These are phyloP conservation scores for Yamadazyma atmosphaerica DNA, from an alignment of 1,139 yeast species.

Conservation along the genomic window DNA sequence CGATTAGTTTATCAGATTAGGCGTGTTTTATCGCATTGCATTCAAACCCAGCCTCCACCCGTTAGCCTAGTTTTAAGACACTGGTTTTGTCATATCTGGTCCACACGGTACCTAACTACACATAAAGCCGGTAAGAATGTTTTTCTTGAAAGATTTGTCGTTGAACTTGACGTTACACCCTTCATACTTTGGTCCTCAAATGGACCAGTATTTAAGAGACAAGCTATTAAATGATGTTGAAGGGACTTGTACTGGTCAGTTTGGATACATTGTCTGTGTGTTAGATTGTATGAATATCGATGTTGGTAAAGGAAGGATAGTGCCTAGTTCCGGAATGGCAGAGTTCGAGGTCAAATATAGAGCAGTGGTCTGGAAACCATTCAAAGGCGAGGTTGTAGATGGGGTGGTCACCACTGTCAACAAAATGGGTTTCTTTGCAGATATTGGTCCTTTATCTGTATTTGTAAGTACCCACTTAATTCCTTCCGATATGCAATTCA, in stretches of 20 bases:
- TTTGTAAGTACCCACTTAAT: slow-evolving; percentile 93
- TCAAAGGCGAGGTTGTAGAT: slow-evolving; percentile 97
- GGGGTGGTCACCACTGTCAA: slow-evolving; percentile 93
- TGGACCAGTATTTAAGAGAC: slow-evolving; percentile 89
- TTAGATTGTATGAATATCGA: slow-evolving; percentile 93
- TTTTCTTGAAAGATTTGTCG: slow-evolving; percentile 77
- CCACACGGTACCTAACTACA: too few species aligned
- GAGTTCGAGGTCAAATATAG: slow-evolving; percentile 95
- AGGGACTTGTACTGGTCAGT: slow-evolving; percentile 98
- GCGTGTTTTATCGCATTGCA: slow-evolving; percentile 6
- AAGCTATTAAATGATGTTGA: slow-evolving; percentile 93
- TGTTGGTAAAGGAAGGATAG: slow-evolving; percentile 90
- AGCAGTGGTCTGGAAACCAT: slow-evolving; percentile 98
- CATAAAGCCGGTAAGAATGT: too few species aligned
- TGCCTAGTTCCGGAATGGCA: slow-evolving; percentile 90
- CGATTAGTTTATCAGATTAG: too few species aligned
- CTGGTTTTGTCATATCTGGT: too few species aligned
- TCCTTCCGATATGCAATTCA: slow-evolving; percentile 91
- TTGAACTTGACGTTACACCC: slow-evolving; percentile 93
- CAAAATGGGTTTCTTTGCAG: slow-evolving; percentile 96
- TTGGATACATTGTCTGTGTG: slow-evolving; percentile 96
- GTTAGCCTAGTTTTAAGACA: too few species aligned
- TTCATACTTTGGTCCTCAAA: slow-evolving; percentile 95
- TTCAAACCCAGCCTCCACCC: background rate
- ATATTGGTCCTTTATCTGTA: slow-evolving; percentile 94